These are phyloP conservation scores for Diaporthe destruens DNA, from an alignment of 2,329 filamentous ascomycete genomes.

Conservation along the genomic window DNA sequence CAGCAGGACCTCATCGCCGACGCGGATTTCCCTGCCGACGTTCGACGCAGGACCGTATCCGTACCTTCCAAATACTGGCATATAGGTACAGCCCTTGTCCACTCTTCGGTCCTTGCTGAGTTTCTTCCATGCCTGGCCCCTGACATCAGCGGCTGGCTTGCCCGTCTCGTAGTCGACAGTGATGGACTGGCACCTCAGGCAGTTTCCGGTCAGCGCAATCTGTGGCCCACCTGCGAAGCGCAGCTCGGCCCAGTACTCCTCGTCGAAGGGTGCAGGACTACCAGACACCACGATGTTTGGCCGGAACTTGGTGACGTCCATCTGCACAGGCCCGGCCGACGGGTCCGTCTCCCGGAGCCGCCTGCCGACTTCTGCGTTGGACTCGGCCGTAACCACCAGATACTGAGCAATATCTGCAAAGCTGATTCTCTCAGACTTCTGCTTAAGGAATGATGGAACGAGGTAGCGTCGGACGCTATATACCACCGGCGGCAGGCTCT, in stretches of 20 bases:
- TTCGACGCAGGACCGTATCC: slow-evolving; percentile 17
- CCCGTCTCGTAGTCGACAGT: slow-evolving; percentile 29
- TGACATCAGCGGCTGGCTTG: slow-evolving; percentile 20
- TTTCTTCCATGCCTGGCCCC: slow-evolving; percentile 25
- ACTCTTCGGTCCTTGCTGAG: slow-evolving; percentile 23
- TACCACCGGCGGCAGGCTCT: slow-evolving; percentile 8
- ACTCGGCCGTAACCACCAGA: slow-evolving; percentile 9
- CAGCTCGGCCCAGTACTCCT: slow-evolving; percentile 26
- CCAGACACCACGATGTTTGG: slow-evolving; percentile 15
- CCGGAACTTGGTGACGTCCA: slow-evolving; percentile 29
- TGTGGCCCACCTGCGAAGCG: neutral
- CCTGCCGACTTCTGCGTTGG: slow-evolving; percentile 14
- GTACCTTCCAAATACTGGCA: slow-evolving; percentile 26
- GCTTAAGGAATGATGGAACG: slow-evolving; percentile 6
- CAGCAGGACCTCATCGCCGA: slow-evolving; percentile 19
- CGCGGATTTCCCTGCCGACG: slow-evolving; percentile 1
- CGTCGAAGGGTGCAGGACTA: slow-evolving; percentile 13
- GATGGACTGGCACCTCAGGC: slow-evolving; percentile 27
- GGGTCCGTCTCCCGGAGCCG: slow-evolving; percentile 22
- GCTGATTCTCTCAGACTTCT: neutral
- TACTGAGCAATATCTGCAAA: slow-evolving; percentile 23
- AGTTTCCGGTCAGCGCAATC: slow-evolving; percentile 23
- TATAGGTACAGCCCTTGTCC: slow-evolving; percentile 4
- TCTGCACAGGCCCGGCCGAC: slow-evolving; percentile 8
- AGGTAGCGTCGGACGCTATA: slow-evolving; percentile 2